phyloP scores from a whole-genome alignment of 331 rosid species.

The Cucumis variabilis region DNA sequence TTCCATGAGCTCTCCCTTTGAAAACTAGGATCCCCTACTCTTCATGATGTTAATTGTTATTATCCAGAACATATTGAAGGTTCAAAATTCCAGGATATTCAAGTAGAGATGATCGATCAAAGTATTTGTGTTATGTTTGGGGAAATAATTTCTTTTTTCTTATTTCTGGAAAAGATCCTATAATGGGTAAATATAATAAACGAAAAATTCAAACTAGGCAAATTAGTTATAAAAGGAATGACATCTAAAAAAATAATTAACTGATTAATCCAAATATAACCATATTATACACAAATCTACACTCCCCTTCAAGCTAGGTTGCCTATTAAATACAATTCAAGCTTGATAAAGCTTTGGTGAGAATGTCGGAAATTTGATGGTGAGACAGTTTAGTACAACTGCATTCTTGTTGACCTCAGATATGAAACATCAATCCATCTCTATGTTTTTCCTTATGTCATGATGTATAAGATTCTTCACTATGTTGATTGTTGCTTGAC shows the following conservation, averaged over 20 bases:
- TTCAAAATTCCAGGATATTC: not conserved
- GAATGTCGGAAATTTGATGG: not conserved
- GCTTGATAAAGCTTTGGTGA: not conserved
- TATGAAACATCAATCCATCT: not conserved
- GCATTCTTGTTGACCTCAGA: not conserved
- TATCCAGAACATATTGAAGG: conserved; percentile 11
- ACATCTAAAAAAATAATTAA: too few species aligned
- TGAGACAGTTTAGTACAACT: not conserved
- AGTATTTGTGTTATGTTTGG: not conserved
- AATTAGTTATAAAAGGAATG: too few species aligned
- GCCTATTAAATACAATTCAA: not conserved
- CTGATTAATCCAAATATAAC: too few species aligned
- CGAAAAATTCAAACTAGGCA: not conserved
- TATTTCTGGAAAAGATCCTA: not conserved
- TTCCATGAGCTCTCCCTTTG: not conserved
- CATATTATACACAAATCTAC: too few species aligned
- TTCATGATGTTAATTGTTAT: not conserved
- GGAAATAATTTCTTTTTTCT: not conserved
- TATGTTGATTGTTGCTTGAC: not conserved
- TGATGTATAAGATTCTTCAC: not conserved
- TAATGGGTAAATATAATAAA: not conserved
- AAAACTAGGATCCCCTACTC: not conserved
- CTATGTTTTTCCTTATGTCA: not conserved
- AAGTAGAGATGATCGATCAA: not conserved
- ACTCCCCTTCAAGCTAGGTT: not conserved